Evolutionary conservation across 2,329 filamentous ascomycete species (phyloP), one percentile per base, ranked within the genome.

Genomic region (Aquanectria penicillioides): DNA sequence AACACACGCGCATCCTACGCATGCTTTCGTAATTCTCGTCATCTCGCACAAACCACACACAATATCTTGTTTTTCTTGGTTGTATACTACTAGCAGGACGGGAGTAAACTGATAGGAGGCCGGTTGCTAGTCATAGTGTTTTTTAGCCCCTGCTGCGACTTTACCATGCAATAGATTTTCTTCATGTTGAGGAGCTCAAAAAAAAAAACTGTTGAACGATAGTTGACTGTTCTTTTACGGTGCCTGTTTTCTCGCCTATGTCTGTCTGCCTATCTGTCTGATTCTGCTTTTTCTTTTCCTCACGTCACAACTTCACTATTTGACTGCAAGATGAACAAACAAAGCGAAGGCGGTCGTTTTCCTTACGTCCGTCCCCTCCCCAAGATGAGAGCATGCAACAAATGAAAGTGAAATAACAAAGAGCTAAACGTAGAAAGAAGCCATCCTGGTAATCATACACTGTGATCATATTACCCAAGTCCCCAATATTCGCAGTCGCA

Each of bases 381-480:
- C 51, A 43, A 41, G 34, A 44, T 31, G 25, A 29, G 23, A 50
- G 54, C 22, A 64, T 47, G 44, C 18, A 59, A 58, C 50, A 60
- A 48, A 33, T 9, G 47, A 43, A 63, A 52, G 43, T 23, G 6
- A 28, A 7, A 13, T n/a, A 33, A 41, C 40, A 51, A 33, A 38
- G 40, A 59, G 48, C 53, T 46, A 57, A 60, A 56, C 50, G 49
- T 33, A 57, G 41, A 63, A 46, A 38, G 60, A 66, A 65, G 57
- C 64, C 56, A 40, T 58, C 63, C 61, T 59, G 40, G 49, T 68
- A 67, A 67, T 67, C 62, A 48, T 71, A 66, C 69, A 70, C 62
- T 68, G 50, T 69, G 62, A 64, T 71, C 68, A 49, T 65, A 71
- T 67, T 67, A 69, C 66, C 65, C 58, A 64, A 67, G 25, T 53